These are phyloP conservation scores for Euptelea pleiosperma DNA, from an alignment of 164 flowering plant genomes.

Conservation along the genomic window DNA sequence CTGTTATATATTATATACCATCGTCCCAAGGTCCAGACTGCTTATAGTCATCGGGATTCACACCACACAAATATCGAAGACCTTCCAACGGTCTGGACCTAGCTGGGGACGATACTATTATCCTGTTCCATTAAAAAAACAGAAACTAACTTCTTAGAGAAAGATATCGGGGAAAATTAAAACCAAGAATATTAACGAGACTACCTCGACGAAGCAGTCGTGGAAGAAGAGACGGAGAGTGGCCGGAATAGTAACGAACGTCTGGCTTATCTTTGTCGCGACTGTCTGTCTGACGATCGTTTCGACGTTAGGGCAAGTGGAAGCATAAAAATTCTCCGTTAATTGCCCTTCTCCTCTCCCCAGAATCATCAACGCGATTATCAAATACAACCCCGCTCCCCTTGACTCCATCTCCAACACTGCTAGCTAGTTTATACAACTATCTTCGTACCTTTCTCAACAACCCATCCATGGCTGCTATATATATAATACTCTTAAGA, in stretches of 20 bases:
- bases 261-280: constrained; percentile 41
- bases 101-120: too few relatives aligned
- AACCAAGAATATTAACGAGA: neutral
- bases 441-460: neutral
- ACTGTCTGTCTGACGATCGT: constrained; percentile 48
- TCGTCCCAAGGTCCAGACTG: too few relatives aligned
- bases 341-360: constrained; percentile 44
- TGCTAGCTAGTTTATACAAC: too few relatives aligned
- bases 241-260: constrained; percentile 57
- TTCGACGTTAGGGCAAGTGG: constrained; percentile 59
- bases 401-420: constrained; percentile 27
- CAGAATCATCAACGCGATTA: constrained; percentile 25
- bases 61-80: too few relatives aligned
- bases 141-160: too few relatives aligned
- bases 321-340: constrained; percentile 45
- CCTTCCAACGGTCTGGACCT: too few relatives aligned
- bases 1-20: too few relatives aligned
- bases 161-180: too few relatives aligned
- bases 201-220: constrained; percentile 80
- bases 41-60: too few relatives aligned
- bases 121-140: too few relatives aligned
- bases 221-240: constrained; percentile 84
- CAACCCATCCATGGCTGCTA: neutral
- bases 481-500: neutral
- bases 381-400: constrained; percentile 13